These are phyloP conservation scores for Plantago lanceolata DNA, from an alignment of 305 asterid species.

Conservation along the genomic window DNA sequence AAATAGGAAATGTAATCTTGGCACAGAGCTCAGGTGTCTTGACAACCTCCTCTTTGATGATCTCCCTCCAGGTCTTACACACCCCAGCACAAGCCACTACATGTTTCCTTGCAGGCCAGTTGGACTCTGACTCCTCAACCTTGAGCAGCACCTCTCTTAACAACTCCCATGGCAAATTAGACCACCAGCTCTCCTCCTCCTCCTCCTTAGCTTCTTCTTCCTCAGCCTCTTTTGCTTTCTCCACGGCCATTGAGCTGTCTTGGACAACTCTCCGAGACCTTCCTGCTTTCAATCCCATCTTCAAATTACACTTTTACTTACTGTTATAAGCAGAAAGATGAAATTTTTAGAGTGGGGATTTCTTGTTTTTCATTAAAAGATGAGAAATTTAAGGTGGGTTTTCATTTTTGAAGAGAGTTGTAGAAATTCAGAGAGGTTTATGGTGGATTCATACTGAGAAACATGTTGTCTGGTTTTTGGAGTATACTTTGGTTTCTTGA, in stretches of 20 bases:
- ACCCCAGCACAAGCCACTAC: conserved; percentile 94
- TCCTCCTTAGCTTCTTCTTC: conserved; percentile 31
- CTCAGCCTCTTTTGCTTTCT: conserved; percentile 31
- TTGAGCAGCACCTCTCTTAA: conserved; percentile 64
- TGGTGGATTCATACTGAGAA: no score
- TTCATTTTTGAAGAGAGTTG: no score
- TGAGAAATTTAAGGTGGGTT: no score
- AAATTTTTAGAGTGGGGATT: no score
- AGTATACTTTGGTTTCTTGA: no score
- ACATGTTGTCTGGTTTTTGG: no score
- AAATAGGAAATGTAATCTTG: conserved; percentile 66
- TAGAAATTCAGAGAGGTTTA: no score
- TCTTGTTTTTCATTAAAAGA: neutral
- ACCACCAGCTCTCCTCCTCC: conserved; percentile 45
- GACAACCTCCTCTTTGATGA: conserved; percentile 67
- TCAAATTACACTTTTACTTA: conserved; percentile 14
- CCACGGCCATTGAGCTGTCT: conserved; percentile 63
- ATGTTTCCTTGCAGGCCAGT: conserved; percentile 72
- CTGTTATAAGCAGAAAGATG: no score
- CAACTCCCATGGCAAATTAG: conserved; percentile 65
- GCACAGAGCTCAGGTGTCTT: conserved; percentile 66
- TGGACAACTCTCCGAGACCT: conserved; percentile 76
- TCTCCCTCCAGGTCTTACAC: conserved; percentile 81
- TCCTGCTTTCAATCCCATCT: conserved; percentile 39
- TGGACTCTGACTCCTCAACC: conserved; percentile 61